Base-by-base conservation (phyloP, 179 eudicot species). In the Camellia oleifera region DNA sequence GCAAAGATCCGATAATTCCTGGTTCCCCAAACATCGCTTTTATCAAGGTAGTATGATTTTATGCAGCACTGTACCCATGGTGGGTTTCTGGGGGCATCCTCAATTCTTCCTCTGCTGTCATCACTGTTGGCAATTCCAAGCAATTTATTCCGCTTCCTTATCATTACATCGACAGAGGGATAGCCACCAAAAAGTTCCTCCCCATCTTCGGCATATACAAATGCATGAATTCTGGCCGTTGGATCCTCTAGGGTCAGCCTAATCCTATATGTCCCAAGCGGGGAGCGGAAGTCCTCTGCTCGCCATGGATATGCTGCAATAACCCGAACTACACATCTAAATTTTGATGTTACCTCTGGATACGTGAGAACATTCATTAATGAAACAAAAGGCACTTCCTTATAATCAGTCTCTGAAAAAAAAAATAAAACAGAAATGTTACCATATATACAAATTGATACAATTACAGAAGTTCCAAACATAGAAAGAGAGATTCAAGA, bases 201-300 rank as follows among this genome's bases (percentile, higher is more conserved):
- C 98, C 89, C 98, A 79, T 96, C 97, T 77, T 89, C 92, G 7
- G 85, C 92, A 83, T 82, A 94, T 13, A 94, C 69, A 85, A 74
- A 92, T 56, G 97, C 97, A 86, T 91, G 91, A 61, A 96, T 81
- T 86, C 98, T 89, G 61, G 92, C 93, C 73, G 96, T 92, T 50
- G 97, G 93, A 80, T 96, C 99, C 86, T 96, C 99, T 52, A 96
- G 88, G 46, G 96, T 94, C 78, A 96, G 81, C 79, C 90, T 90
- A 61, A 89, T 66, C 78, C 97, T 87, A 71, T 85, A 94, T 58
- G 77, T 82, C 76, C 93, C 93, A 61, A 32, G n/a, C 11, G 92
- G 90, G 75, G 91, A 87, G 81, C 83, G 77, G 54, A 96, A 92
- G 76, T 94, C 90, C 80, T 91, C 89, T 60, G 88, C 87, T 60